Percentiles rank a stretch among this genome's conserved stretches.
These are phyloP conservation scores for Penicillium malachiteum DNA, from an alignment of 495 filamentous ascomycete genomes.

Conservation along the genomic window DNA sequence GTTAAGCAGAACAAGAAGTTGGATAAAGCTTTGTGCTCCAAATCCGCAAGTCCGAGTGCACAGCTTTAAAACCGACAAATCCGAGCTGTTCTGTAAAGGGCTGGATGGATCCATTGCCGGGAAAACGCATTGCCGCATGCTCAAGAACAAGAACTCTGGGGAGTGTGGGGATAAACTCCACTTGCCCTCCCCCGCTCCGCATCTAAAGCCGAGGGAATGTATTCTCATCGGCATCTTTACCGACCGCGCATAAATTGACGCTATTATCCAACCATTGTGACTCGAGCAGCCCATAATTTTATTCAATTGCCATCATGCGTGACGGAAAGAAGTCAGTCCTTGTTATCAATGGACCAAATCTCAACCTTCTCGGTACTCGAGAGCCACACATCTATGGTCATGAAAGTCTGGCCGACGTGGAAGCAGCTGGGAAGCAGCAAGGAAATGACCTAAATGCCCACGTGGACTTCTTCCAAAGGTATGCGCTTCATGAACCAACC, in stretches of 20 bases:
- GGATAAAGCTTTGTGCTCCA: neutral
- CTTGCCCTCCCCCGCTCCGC: neutral
- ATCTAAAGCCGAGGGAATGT: neutral
- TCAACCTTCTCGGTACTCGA: constrained; percentile 64
- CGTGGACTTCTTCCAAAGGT: constrained; percentile 3
- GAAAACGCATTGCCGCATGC: neutral
- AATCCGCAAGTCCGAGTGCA: neutral
- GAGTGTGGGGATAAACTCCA: neutral
- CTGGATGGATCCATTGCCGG: neutral
- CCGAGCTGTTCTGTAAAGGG: neutral
- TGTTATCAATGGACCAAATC: constrained; percentile 66
- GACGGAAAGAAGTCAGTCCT: constrained; percentile 43
- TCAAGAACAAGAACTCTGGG: neutral
- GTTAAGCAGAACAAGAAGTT: neutral
- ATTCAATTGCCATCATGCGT: neutral
- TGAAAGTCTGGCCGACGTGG: constrained; percentile 55
- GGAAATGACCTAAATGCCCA: constrained; percentile 21
- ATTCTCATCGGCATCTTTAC: neutral
- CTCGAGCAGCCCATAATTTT: neutral
- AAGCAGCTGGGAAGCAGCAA: constrained; percentile 32
- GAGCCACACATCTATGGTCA: constrained; percentile 61
- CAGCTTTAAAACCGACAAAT: neutral
- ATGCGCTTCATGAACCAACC: constrained; percentile 21
- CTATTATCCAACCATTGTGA: neutral
- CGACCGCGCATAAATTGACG: neutral